Percentiles rank a stretch among this genome's conserved stretches.
Conservation (phyloP, 805 yeast genomes). For the Candida mattraensis region DNA sequence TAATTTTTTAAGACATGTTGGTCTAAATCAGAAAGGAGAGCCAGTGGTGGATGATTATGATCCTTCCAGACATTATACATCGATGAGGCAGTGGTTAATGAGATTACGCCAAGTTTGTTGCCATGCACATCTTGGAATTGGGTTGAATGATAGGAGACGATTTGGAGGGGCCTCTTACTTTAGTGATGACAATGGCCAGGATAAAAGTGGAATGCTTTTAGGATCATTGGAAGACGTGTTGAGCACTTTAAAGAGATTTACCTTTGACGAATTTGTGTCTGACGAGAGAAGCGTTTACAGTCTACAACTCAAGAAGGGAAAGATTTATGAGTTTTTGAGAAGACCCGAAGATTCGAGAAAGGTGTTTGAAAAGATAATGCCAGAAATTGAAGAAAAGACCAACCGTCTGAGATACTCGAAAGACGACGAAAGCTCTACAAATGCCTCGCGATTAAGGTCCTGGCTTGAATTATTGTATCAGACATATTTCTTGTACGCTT, state of each 20-base stretch:
- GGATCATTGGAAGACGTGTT: conserved; percentile 69
- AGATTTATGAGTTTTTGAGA: conserved; percentile 58
- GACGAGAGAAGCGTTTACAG: conserved; percentile 49
- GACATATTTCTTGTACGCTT: conserved; percentile 73
- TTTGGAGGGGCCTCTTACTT: conserved; percentile 3
- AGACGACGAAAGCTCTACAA: conserved; percentile 15
- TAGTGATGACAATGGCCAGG: conserved; percentile 10
- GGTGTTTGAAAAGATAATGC: conserved; percentile 43
- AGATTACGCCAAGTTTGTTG: conserved; percentile 78
- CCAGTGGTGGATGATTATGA: conserved; percentile 52
- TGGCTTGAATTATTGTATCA: conserved; percentile 71
- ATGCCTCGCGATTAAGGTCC: conserved; percentile 37
- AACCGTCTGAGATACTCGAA: conserved; percentile 9
- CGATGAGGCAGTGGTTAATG: conserved; percentile 69
- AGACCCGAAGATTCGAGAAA: conserved; percentile 51
- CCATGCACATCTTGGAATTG: conserved; percentile 56
- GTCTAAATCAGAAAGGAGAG: conserved; percentile 49
- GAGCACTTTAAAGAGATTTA: conserved; percentile 57
- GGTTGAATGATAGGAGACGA: conserved; percentile 8
- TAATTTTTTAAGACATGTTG: conserved; percentile 58
- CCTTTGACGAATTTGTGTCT: conserved; percentile 47
- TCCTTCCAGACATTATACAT: conserved; percentile 41
- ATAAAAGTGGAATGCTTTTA: conserved; percentile 24
- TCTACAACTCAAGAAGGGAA: conserved; percentile 60
- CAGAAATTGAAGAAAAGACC: conserved; percentile 29